Conservation (phyloP, 495 filamentous ascomycete genomes). For the Staphylotrichum tortipilum region DNA sequence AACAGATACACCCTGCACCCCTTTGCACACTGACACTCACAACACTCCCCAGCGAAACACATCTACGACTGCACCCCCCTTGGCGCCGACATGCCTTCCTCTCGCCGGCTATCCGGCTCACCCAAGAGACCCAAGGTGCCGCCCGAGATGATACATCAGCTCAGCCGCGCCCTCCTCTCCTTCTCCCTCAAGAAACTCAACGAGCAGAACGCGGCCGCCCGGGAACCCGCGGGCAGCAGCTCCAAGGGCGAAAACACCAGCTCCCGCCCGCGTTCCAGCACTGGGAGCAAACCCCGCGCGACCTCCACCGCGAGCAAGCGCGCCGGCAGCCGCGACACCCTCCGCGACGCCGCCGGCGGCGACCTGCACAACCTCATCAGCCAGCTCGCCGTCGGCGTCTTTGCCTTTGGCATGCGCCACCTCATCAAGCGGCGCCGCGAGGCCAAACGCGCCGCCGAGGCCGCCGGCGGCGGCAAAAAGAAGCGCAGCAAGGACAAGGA, state of each 20-base stretch:
- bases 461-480: not conserved
- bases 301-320: not conserved
- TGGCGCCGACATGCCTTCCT: not conserved
- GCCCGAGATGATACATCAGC: conserved; percentile 17
- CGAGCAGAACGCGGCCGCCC: not conserved
- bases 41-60: not conserved
- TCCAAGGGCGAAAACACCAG: not conserved
- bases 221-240: no score
- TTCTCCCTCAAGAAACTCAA: conserved; percentile 18
- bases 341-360: conserved; percentile 6
- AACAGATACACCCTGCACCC: no score
- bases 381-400: conserved; percentile 19
- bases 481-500: no score
- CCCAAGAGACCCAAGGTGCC: not conserved
- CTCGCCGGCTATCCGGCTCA: not conserved
- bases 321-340: not conserved
- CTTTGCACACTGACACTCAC: not conserved
- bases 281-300: not conserved
- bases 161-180: conserved; percentile 19
- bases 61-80: not conserved
- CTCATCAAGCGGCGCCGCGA: conserved; percentile 14
- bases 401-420: conserved; percentile 19
- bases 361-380: conserved; percentile 20
- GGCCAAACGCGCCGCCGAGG: conserved; percentile 3
- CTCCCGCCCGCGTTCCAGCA: not conserved